A percentile compares a stretch with the other conserved stretches of the same genome.
Conservation (phyloP, 164 flowering plant genomes). For the Piper longum region DNA sequence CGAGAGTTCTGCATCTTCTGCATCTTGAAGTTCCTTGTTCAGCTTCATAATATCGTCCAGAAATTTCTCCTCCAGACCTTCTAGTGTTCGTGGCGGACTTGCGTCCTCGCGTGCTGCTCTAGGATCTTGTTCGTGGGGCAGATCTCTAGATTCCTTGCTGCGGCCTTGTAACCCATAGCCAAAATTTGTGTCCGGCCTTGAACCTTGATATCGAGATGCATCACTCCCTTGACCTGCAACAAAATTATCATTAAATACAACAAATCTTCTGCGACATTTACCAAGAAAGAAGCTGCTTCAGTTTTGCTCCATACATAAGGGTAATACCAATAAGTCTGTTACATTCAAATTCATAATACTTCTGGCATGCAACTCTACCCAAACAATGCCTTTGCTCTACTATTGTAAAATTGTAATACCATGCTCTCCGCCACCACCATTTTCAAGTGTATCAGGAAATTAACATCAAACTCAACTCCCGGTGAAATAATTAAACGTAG, state of each 20-base stretch:
- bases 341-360: too few species aligned
- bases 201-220: constrained; percentile 28
- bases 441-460: neutral
- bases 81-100: constrained; percentile 26
- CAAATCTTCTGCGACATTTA: too few species aligned
- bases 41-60: constrained; percentile 41
- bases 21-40: constrained; percentile 48
- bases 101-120: constrained; percentile 40
- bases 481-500: neutral
- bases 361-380: too few species aligned
- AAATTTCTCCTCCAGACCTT: constrained; percentile 49
- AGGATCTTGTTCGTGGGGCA: constrained; percentile 37
- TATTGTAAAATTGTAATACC: neutral
- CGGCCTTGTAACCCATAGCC: constrained; percentile 26
- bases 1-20: constrained; percentile 60
- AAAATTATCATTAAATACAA: neutral
- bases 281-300: neutral
- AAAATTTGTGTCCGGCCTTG: constrained; percentile 26
- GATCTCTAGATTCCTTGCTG: constrained; percentile 24
- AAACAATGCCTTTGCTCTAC: too few species aligned
- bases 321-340: too few species aligned
- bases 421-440: neutral
- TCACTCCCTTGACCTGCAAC: constrained; percentile 38
- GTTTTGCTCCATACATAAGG: too few species aligned
- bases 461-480: neutral